Evolutionary conservation across 2,329 filamentous ascomycete genomes (phyloP), one percentile per base, ranked within the genome.

Genomic region (Aureobasidium mangrovei): DNA sequence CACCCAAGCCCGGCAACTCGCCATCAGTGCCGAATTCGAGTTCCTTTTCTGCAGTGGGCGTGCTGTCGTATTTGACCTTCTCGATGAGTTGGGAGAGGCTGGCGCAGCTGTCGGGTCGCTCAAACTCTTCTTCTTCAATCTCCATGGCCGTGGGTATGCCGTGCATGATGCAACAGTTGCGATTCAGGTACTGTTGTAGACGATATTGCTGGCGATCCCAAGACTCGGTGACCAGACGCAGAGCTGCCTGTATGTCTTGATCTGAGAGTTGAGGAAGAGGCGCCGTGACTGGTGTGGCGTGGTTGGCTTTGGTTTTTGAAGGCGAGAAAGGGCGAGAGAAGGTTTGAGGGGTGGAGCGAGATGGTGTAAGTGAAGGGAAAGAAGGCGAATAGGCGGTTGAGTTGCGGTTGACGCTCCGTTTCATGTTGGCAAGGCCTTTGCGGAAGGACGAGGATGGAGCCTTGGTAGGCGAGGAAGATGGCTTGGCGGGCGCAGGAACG

Each of bases 211-310:
- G 74, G 12, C 74, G 66, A 36, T 72, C 71, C 74, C 74, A 77
- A 58, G 74, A 74, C 56, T 77, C 74, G 33, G 73, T 70, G 0
- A 77, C 70, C 0, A 77, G 62, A 4, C 69, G 68, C 7, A 77
- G 65, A 0, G 74, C 74, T 5, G 72, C 74, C 56, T 74, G 73
- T 45, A 77, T 74, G 56, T 77, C 74, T 57, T 76, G 74, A n/a
- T 75, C 70, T 1, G 73, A 74, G 12, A 71, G 66, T 32, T 58
- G 43, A 28, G 60, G 47, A 1, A 60, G 47, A 4, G 63, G 61
- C 8, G 61, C 60, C 9, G 60, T 40, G 27, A 62, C 52, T 3
- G 62, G 59, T 10, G 59, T 54, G 31, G 61, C 56, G 9, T 29
- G 36, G 26, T 56, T 59, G 27, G 60, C 59, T 49, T 60, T 62